Conservation (phyloP, 1,284 basidiomycete genomes). For the Trichosporon inkin region DNA sequence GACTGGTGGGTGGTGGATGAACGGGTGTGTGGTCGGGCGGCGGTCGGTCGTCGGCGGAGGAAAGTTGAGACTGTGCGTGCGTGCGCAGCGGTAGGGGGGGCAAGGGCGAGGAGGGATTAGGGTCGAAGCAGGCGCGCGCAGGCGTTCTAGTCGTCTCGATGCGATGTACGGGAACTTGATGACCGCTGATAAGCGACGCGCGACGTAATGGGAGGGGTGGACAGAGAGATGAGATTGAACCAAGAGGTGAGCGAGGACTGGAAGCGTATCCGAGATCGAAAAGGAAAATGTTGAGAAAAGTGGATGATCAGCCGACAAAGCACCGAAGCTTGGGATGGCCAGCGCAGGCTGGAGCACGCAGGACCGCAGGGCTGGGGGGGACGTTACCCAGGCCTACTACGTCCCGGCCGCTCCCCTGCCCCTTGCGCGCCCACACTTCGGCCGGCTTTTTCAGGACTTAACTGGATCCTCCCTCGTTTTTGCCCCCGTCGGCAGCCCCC, state of each 20-base stretch:
- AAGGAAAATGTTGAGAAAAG: constrained; percentile 9
- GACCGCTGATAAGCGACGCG: background rate
- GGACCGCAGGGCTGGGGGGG: too few species aligned
- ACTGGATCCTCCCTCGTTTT: too few species aligned
- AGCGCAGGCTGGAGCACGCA: background rate
- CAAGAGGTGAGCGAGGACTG: background rate
- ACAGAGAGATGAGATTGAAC: background rate
- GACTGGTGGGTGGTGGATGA: background rate
- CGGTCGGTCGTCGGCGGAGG: too few species aligned
- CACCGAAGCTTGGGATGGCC: background rate
- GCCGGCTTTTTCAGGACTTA: too few species aligned
- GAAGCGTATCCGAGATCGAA: background rate
- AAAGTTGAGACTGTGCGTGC: background rate
- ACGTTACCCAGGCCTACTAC: too few species aligned
- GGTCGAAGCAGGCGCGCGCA: background rate
- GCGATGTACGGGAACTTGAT: background rate
- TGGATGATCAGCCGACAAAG: constrained; percentile 9
- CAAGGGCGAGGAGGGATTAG: background rate
- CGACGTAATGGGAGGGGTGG: background rate
- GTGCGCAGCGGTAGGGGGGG: background rate
- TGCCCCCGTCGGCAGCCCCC: too few species aligned
- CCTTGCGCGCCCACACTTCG: too few species aligned
- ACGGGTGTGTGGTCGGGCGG: background rate
- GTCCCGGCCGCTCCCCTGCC: too few species aligned
- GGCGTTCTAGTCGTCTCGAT: background rate